Evolutionary conservation across 495 filamentous ascomycete genomes (phyloP).

Genomic region (Penicillium paxilli): DNA sequence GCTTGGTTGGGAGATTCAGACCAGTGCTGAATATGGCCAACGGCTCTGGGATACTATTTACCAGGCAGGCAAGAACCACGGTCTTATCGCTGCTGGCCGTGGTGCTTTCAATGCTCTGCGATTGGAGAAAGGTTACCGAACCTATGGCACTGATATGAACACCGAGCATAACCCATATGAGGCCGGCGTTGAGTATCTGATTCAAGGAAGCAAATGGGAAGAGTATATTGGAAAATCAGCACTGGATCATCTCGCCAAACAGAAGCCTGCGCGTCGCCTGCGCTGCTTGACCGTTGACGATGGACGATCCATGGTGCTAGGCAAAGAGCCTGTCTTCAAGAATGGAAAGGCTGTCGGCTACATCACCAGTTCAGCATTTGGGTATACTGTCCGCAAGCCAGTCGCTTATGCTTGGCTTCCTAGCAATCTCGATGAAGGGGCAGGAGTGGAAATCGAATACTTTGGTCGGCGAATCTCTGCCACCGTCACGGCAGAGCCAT

Average conservation of each 20-base stretch:
- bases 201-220: constrained; percentile 35
- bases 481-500: constrained; percentile 36
- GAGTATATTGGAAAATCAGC: constrained; percentile 42
- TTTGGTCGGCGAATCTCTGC: constrained; percentile 44
- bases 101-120: constrained; percentile 48
- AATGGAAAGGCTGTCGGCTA: constrained; percentile 42
- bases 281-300: constrained; percentile 47
- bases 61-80: constrained; percentile 44
- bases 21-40: constrained; percentile 45
- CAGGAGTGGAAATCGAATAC: constrained; percentile 47
- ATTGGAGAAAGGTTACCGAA: constrained; percentile 48
- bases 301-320: constrained; percentile 44
- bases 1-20: constrained; percentile 51
- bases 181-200: constrained; percentile 37
- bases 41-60: constrained; percentile 48
- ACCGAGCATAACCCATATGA: constrained; percentile 52
- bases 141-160: constrained; percentile 45
- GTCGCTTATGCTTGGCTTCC: constrained; percentile 50
- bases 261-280: constrained; percentile 28
- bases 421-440: constrained; percentile 28
- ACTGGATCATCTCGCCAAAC: constrained; percentile 24
- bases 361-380: constrained; percentile 50
- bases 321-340: constrained; percentile 51
- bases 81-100: constrained; percentile 48
- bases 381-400: constrained; percentile 44